Base-by-base conservation (phyloP, 345 rosid genomes). In the Chamaenerion angustifolium region DNA sequence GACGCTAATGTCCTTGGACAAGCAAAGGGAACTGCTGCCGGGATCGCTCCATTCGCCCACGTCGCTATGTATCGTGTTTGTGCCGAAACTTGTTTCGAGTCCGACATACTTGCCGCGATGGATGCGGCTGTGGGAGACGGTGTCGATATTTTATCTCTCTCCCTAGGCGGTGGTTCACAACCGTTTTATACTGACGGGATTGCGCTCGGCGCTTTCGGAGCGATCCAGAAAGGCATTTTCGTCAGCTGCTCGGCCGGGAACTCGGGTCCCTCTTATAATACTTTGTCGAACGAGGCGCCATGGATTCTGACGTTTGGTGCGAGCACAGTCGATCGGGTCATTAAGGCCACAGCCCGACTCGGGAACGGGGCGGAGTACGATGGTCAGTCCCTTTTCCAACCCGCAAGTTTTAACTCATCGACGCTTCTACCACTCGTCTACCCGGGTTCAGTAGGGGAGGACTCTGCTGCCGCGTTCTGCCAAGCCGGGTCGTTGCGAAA, bases 251-350 rank as follows among this genome's bases (percentile, higher is more conserved):
- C 43, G 0, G 55, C 62, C 6, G 56, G 62, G 40, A 58, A 58
- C 14, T 50, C 63, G 4, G 0, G 7, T 5, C 4, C 0, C 0
- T 9, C 6, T 35, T 21, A 21, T 4, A 21, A 21, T 21, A 16
- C 45, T 0, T 2, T 51, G 37, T 44, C 45, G 1, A 59, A 59
- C 9, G 63, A 31, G 47, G 57, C 63, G n/a, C 63, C 63, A 0
- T 59, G 63, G 63, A 17, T 59, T 44, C 51, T 59, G 27, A 59
- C 63, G 6, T 57, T 59, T 16, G 56, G 57, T 17, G 63, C 57
- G 1, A 59, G 56, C 42, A 59, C 45, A 21, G 43, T 46, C 16
- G 57, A 59, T 23, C 16, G 56, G 48, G 35, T 17, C 48, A 31
- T 51, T 8, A 23, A n/a, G 13, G 56, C 46, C 46, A 52, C 19